Conservation (phyloP, 2,329 filamentous ascomycete species). For the Pyricularia pennisetigena region DNA sequence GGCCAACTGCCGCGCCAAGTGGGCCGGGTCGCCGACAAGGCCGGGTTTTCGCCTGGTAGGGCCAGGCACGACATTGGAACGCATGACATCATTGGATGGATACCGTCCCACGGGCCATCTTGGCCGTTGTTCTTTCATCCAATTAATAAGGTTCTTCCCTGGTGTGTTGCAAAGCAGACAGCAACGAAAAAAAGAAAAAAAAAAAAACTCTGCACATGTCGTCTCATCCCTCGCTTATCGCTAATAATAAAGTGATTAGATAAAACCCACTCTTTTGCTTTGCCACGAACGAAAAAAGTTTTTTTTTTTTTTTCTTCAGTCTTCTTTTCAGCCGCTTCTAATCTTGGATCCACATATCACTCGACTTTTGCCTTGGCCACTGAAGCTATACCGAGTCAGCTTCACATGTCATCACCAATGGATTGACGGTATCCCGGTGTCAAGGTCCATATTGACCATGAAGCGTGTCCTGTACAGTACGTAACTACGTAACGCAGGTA, state of each 20-base stretch:
- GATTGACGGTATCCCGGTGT: not conserved
- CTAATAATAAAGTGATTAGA: not conserved
- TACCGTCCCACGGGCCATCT: not conserved
- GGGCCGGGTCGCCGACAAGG: not conserved
- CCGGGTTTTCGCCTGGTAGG: not conserved
- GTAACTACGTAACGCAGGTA: not conserved
- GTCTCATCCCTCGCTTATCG: not conserved
- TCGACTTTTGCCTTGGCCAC: not conserved
- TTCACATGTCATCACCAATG: not conserved
- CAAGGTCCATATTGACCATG: not conserved
- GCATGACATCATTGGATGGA: constrained; percentile 1
- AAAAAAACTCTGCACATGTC: not conserved
- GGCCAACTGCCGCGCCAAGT: not conserved
- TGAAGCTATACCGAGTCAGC: not conserved
- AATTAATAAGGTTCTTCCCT: not conserved
- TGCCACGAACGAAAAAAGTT: not conserved
- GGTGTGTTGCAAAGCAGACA: not conserved
- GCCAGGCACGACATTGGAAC: not conserved
- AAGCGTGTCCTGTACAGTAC: not conserved
- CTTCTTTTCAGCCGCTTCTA: not conserved
- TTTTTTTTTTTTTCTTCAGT: not conserved
- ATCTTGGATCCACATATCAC: not conserved
- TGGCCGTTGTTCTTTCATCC: not conserved
- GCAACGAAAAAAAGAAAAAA: not conserved
- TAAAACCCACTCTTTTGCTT: not conserved